phyloP scores from a whole-genome alignment of 306 rosid species.

The Inga oerstediana region DNA sequence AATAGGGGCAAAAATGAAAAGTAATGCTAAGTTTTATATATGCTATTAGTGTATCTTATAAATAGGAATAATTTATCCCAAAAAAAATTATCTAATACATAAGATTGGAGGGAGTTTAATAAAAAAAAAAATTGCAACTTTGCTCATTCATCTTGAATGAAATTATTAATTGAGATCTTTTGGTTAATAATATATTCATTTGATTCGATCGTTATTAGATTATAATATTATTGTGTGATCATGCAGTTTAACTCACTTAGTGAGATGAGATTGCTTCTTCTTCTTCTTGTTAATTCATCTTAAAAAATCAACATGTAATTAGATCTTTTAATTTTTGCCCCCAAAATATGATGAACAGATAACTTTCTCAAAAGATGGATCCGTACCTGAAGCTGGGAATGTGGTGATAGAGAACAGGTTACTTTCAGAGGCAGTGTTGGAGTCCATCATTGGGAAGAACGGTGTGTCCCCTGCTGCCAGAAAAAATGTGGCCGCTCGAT shows the following conservation, averaged over 20 bases:
- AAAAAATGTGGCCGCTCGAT: conserved; percentile 60
- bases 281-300: not conserved
- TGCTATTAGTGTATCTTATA: too few species aligned
- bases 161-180: too few species aligned
- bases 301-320: not conserved
- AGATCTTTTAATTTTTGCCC: not conserved
- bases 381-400: conserved; percentile 44
- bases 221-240: too few species aligned
- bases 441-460: conserved; percentile 69
- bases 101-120: not conserved
- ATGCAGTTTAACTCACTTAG: not conserved
- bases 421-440: conserved; percentile 67
- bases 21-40: too few species aligned
- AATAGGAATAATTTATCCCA: too few species aligned
- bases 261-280: too few species aligned
- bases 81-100: too few species aligned
- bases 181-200: too few species aligned
- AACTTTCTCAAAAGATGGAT: conserved; percentile 68
- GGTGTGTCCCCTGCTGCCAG: conserved; percentile 86
- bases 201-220: too few species aligned
- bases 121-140: not conserved
- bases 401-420: conserved; percentile 64
- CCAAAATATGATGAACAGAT: conserved; percentile 47
- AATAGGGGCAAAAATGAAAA: too few species aligned
- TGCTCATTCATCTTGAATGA: too few species aligned